Percentiles rank a stretch among this genome's conserved stretches.
Conservation (phyloP, 1,284 basidiomycete genomes). For the Ceratobasidium papillatum region DNA sequence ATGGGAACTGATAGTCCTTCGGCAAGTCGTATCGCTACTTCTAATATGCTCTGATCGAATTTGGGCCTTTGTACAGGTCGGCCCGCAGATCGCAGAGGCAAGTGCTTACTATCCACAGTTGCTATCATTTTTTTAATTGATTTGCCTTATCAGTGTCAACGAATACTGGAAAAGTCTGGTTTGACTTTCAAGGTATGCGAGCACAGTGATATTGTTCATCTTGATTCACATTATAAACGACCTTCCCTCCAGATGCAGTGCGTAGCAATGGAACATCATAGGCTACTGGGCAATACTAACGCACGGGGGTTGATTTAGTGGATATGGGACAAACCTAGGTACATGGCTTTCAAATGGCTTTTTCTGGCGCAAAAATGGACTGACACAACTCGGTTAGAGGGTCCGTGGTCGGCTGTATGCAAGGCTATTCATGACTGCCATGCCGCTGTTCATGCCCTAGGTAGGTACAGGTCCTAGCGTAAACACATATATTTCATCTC, state of each 20-base stretch:
- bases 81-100: constrained; percentile 56
- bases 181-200: constrained; percentile 76
- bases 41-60: constrained; percentile 8
- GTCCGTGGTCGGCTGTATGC: constrained; percentile 83
- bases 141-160: constrained; percentile 64
- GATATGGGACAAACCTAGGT: constrained; percentile 91
- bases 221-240: constrained; percentile 16
- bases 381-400: constrained; percentile 60
- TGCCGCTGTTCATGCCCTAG: constrained; percentile 78
- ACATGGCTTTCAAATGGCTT: background rate
- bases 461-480: background rate
- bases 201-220: background rate
- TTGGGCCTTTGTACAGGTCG: constrained; percentile 48
- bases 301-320: constrained; percentile 58
- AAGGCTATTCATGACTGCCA: constrained; percentile 88
- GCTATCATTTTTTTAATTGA: constrained; percentile 55
- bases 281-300: background rate
- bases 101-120: constrained; percentile 52
- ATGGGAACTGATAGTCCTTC: constrained; percentile 78
- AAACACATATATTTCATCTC: background rate
- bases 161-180: constrained; percentile 81
- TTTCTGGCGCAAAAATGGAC: background rate
- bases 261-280: background rate
- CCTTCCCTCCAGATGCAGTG: constrained; percentile 26
- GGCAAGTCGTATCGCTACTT: constrained; percentile 54